A percentile compares a stretch with the other conserved stretches of the same genome.
These are phyloP conservation scores for Aquilaria yunnanensis DNA, from an alignment of 345 rosid species.

Conservation along the genomic window DNA sequence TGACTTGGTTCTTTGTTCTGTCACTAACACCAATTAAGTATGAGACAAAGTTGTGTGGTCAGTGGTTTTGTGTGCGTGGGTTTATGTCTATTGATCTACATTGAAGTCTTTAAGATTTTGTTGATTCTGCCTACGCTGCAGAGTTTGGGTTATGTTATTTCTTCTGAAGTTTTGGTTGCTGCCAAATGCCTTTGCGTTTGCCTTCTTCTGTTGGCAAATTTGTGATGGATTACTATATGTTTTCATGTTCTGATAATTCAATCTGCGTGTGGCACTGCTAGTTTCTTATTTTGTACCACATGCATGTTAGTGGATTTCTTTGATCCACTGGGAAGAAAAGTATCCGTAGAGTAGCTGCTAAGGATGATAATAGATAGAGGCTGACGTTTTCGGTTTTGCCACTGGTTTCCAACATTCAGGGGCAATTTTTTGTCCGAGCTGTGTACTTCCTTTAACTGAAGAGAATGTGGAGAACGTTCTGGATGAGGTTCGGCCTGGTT, in stretches of 20 bases:
- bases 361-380: background rate
- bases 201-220: too few species aligned
- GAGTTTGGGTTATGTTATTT: too few species aligned
- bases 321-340: background rate
- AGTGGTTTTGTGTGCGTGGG: background rate
- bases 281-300: background rate
- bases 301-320: too few species aligned
- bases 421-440: conserved; percentile 45
- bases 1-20: background rate
- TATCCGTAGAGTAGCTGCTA: background rate
- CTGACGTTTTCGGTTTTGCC: background rate
- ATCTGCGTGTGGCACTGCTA: background rate
- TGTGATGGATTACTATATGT: background rate
- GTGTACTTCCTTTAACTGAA: conserved; percentile 75
- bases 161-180: too few species aligned
- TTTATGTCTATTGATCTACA: background rate
- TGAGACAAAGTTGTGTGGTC: background rate
- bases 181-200: too few species aligned
- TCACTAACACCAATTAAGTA: background rate
- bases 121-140: too few species aligned
- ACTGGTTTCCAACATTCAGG: conserved; percentile 22
- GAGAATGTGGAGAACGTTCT: conserved; percentile 88
- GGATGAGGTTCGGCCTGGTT: conserved; percentile 75
- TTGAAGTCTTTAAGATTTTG: too few species aligned
- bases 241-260: background rate